phyloP scores from a whole-genome alignment of 768 basidiomycete genomes.

The Rhizopogon vesiculosus region DNA sequence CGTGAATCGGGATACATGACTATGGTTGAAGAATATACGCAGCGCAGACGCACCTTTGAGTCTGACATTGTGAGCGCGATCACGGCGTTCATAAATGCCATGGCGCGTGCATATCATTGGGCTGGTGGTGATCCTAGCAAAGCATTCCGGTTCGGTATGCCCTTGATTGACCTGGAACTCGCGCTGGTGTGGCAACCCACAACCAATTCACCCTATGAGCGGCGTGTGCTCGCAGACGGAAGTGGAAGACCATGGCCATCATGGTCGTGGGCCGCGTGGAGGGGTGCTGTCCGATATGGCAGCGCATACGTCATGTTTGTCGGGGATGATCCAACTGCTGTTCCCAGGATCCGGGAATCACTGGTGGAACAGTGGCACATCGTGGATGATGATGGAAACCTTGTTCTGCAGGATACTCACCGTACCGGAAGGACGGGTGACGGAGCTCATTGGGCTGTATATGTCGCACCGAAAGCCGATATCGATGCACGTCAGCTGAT shows the following conservation, averaged over 20 bases:
- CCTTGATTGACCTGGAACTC: constrained; percentile 9
- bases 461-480: neutral
- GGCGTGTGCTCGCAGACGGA: constrained; percentile 1
- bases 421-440: neutral
- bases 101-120: neutral
- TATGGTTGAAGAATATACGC: neutral
- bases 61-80: neutral
- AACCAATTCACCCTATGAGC: constrained; percentile 3
- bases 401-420: constrained; percentile 11
- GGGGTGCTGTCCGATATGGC: constrained; percentile 8
- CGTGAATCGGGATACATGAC: neutral
- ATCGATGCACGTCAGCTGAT: neutral
- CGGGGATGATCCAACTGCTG: neutral
- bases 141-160: neutral
- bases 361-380: constrained; percentile 14
- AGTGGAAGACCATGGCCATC: constrained; percentile 10
- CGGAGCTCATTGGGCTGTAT: neutral
- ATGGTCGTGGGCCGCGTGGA: constrained; percentile 23
- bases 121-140: neutral
- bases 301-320: no score
- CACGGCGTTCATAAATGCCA: neutral
- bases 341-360: constrained; percentile 6
- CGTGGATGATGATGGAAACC: constrained; percentile 7
- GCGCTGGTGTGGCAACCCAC: constrained; percentile 19
- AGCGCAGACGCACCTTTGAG: neutral